Evolutionary conservation across 2,329 filamentous ascomycete species (phyloP), one percentile per base, ranked within the genome.

Genomic region (Botryotinia calthae): DNA sequence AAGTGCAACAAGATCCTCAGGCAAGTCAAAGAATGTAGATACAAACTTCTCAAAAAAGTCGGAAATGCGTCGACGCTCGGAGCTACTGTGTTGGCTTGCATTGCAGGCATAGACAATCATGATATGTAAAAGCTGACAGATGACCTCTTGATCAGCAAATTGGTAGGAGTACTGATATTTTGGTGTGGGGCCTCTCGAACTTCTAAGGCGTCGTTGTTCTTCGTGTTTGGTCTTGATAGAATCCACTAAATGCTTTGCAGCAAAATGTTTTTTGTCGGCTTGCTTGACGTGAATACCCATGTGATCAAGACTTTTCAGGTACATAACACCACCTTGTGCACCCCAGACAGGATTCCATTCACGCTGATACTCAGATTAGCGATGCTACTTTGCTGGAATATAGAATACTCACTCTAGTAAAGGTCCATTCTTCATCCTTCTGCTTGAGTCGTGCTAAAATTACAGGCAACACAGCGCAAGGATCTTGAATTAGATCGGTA

Each of bases 261-360:
- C 93, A 74, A 98, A 93, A 76, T 93, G 91, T 77, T 94, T 92
- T 87, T 98, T 98, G 83, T 99, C 96, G 54, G 88, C 90, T 75
- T 91, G 89, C 84, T 96, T 97, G 79, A 94, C 93, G 70, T 94
- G 91, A 74, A 97, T 94, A 31, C 94, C 94, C 87, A 98, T 97
- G 80, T 99, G 96, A 80, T 99, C 96, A 70, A 99, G 89, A 81
- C 94, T 97, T 84, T 94, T 97, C 84, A 97, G 93, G 83, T 98
- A 97, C 85, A 97, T 95, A 79, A 92, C 91, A 80, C 97, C 92
- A 37, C 95, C 98, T 84, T 98, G 96, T 67, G 94, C 91, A 76
- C 96, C 94, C 96, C 96, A 99, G 12, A 99, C 94, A 83, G 98
- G 98, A 82, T 98, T 95, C 96, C 96, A 99, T 81, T 99, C 97